Evolutionary conservation across 2,329 filamentous ascomycete genomes (phyloP).

Genomic region (Graphium sp.): DNA sequence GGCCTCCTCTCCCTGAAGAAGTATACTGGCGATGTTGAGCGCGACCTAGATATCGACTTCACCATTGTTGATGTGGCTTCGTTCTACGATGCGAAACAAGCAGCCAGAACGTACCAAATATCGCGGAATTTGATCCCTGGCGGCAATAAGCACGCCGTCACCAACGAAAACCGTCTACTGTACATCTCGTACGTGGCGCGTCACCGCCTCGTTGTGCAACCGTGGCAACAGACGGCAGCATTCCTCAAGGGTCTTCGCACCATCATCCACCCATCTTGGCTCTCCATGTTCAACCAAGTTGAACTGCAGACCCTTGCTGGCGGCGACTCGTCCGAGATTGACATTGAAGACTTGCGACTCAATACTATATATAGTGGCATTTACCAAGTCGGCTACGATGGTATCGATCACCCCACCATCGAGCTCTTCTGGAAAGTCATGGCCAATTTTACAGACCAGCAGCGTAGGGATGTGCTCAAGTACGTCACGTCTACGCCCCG

Average conservation of each 20-base stretch:
- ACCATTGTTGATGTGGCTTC: conserved; percentile 61
- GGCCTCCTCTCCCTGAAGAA: conserved; percentile 75
- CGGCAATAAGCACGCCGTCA: conserved; percentile 64
- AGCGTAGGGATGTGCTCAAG: conserved; percentile 75
- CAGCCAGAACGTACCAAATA: conserved; percentile 33
- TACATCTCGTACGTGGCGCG: conserved; percentile 87
- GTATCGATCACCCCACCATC: conserved; percentile 69
- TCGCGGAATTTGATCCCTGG: conserved; percentile 62
- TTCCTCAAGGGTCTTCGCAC: conserved; percentile 74
- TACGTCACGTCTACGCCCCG: conserved; percentile 91
- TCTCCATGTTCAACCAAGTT: conserved; percentile 96
- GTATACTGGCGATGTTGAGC: conserved; percentile 63
- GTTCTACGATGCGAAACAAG: conserved; percentile 22
- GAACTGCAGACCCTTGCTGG: conserved; percentile 89
- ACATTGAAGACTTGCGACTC: conserved; percentile 67
- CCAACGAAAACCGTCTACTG: conserved; percentile 80
- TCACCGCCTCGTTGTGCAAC: conserved; percentile 71
- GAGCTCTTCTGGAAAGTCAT: conserved; percentile 86
- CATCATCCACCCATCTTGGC: conserved; percentile 84
- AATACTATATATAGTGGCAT: conserved; percentile 81
- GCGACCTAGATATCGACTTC: conserved; percentile 58
- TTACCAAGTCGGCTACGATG: conserved; percentile 80
- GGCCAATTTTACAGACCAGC: conserved; percentile 54
- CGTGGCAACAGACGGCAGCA: conserved; percentile 63
- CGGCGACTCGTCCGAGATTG: conserved; percentile 71